Evolutionary conservation across 306 rosid genomes (phyloP), one percentile per base, ranked within the genome.

Genomic region (Arachis stenosperma): DNA sequence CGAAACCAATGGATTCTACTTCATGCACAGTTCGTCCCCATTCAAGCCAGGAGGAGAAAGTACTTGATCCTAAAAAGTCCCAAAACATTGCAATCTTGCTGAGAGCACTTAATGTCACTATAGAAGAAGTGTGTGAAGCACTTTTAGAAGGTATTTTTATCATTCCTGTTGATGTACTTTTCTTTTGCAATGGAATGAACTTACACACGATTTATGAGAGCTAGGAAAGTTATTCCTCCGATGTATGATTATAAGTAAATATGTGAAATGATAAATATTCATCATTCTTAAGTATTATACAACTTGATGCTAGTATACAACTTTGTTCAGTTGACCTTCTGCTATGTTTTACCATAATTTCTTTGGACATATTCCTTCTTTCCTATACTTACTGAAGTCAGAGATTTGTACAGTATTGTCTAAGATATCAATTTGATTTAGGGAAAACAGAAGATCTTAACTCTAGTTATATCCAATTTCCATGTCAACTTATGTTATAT

Each of bases 61-160:
- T 89, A 61, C 98, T 93, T 67, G 96, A 90, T 86, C 97, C 97
- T 7, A 93, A 90, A 70, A 93, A 90, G 88, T 90, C 98, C 37
- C 98, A 93, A 78, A 93, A 93, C 67, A 90, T 93, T 88, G 93
- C 97, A 37, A 93, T 90, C 70, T 81, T 89, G 85, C 82, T 93
- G 57, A 86, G 90, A 72, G 97, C 98, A 2, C 87, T 93, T 6
- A 90, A 93, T 76, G 94, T 93, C 66, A 89, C 98, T 67, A 58
- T 85, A 55, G 96, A 93, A 61, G 97, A 90, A 86, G 98, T 93
- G 50, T 93, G 94, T 69, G 96, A 90, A 73, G 93, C 88, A 13
- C 92, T 93, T 52, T 70, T 76, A 84, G 92, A 93, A 86, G 98
- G 98, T 92, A 76, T 41, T 56, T 56, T 76, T 77, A 56, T 75